Percentiles rank a stretch among this genome's conserved stretches.
phyloP scores from a whole-genome alignment of 352 stramenopile species.

The Phytophthora syringae region DNA sequence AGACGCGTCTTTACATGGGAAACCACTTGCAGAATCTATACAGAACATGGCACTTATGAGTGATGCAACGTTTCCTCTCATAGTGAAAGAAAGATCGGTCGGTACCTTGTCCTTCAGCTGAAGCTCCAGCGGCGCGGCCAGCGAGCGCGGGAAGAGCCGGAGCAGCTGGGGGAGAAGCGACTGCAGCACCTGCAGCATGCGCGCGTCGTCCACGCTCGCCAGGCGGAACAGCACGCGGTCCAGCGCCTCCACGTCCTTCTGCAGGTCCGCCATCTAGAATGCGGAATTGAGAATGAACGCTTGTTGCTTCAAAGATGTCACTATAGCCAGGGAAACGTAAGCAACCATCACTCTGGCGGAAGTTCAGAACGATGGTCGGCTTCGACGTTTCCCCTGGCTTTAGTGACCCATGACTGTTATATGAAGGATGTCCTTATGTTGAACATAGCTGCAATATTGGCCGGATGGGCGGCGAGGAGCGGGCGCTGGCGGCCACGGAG shows the following conservation, averaged over 20 bases:
- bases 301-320: no score
- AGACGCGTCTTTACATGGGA: slow-evolving; percentile 79
- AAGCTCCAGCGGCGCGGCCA: slow-evolving; percentile 41
- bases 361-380: slow-evolving; percentile 28
- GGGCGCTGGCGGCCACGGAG: slow-evolving; percentile 24
- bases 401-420: background rate
- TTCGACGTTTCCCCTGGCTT: background rate
- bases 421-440: background rate
- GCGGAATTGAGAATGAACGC: slow-evolving; percentile 24
- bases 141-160: slow-evolving; percentile 56
- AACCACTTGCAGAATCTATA: slow-evolving; percentile 75
- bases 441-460: background rate
- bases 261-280: slow-evolving; percentile 33
- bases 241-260: slow-evolving; percentile 69
- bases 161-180: slow-evolving; percentile 74
- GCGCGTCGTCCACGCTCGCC: slow-evolving; percentile 70
- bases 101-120: slow-evolving; percentile 76
- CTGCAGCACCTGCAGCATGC: slow-evolving; percentile 67
- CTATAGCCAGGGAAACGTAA: no score
- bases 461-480: slow-evolving; percentile 21
- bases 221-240: slow-evolving; percentile 84
- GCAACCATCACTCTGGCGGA: no score
- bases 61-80: background rate
- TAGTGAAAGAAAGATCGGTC: background rate
- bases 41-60: slow-evolving; percentile 3